These are phyloP conservation scores for Lasiodiplodia sp. DNA, from an alignment of 2,329 filamentous ascomycete species.

Conservation along the genomic window DNA sequence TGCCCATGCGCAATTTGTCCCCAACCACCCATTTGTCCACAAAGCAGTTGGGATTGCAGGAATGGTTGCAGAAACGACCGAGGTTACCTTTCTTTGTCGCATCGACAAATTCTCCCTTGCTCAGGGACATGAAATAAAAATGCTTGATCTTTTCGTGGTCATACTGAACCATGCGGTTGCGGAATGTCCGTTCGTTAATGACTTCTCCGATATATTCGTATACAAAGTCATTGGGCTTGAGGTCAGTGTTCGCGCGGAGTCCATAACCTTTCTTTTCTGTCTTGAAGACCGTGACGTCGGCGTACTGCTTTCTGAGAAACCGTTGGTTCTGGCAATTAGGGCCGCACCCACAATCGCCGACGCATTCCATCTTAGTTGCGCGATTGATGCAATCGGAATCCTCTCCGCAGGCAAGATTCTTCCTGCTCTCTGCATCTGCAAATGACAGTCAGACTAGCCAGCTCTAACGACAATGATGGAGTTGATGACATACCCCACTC, in stretches of 20 bases:
- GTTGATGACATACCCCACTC: constrained; percentile 80
- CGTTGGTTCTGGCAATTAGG: constrained; percentile 90
- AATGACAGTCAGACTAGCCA: constrained; percentile 41
- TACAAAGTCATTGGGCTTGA: constrained; percentile 88
- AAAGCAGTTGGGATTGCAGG: constrained; percentile 98
- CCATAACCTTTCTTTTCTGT: constrained; percentile 98
- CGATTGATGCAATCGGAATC: constrained; percentile 99
- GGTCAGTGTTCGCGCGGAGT: constrained; percentile 78
- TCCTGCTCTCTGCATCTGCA: constrained; percentile 58
- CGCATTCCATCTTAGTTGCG: constrained; percentile 96
- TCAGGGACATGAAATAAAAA: constrained; percentile 99
- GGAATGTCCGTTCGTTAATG: constrained; percentile 90
- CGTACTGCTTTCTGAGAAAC: constrained; percentile 89
- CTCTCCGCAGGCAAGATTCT: constrained; percentile 88
- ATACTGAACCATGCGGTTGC: constrained; percentile 89
- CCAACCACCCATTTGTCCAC: constrained; percentile 99
- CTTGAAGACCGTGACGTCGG: constrained; percentile 91
- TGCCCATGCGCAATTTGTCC: constrained; percentile 97
- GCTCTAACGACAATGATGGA: constrained; percentile 31
- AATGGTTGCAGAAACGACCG: constrained; percentile 97
- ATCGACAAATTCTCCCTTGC: constrained; percentile 95
- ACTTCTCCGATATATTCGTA: constrained; percentile 99
- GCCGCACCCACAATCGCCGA: constrained; percentile 86
- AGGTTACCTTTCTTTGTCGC: constrained; percentile 96
- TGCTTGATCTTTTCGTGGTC: constrained; percentile 97